Evolutionary conservation across 2,329 filamentous ascomycete species (phyloP).

Genomic region (Epichloe festucae): DNA sequence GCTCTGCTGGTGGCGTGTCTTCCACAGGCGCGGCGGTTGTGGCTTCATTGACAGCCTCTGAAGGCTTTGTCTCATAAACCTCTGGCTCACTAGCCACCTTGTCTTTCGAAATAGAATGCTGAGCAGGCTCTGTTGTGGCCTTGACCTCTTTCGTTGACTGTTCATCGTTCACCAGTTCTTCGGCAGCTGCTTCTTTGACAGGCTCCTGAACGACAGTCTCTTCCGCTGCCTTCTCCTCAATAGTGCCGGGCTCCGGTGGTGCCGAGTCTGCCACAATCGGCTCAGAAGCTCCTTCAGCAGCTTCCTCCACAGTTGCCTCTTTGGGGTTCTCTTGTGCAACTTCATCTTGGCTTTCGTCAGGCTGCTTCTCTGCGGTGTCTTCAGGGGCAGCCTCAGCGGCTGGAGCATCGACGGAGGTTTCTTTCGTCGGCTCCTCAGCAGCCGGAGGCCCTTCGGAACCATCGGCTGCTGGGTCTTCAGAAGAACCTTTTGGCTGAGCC

Average conservation of each 20-base stretch:
- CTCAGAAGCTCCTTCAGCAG: background rate
- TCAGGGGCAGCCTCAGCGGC: background rate
- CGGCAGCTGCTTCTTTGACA: background rate
- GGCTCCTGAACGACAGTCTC: background rate
- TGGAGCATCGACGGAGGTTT: background rate
- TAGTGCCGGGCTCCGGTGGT: background rate
- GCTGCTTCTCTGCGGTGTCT: background rate
- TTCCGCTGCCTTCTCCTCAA: background rate
- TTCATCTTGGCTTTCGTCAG: slow-evolving; percentile 1
- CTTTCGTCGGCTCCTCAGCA: background rate
- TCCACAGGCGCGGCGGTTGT: background rate
- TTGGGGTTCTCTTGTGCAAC: background rate
- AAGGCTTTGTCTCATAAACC: background rate
- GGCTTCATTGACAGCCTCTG: background rate
- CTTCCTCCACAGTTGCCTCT: background rate
- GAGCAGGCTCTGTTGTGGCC: background rate
- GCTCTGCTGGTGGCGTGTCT: background rate
- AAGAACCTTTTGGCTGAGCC: background rate
- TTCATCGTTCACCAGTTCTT: background rate
- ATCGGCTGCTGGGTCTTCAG: background rate
- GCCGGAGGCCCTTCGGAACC: background rate
- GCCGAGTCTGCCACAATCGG: background rate
- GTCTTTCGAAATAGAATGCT: background rate
- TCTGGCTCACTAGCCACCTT: background rate
- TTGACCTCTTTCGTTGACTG: background rate